Evolutionary conservation across 2,329 filamentous ascomycete genomes (phyloP).

Genomic region (Fusarium agapanthi): DNA sequence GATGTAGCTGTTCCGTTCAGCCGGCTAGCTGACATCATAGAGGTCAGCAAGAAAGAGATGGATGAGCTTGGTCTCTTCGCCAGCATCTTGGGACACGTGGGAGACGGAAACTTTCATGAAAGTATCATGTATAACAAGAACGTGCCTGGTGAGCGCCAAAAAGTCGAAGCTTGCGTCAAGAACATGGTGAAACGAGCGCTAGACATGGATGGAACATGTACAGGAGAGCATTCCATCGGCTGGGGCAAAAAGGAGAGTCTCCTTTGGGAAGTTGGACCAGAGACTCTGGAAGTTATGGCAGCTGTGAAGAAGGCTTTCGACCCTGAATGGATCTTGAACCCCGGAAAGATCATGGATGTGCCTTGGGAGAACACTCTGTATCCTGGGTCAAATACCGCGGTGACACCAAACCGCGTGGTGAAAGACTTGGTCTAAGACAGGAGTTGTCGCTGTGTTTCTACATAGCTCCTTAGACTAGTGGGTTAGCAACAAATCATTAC

Average conservation of each 20-base stretch:
- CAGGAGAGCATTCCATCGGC: constrained; percentile 86
- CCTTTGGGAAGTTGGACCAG: constrained; percentile 79
- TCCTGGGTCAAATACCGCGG: constrained; percentile 26
- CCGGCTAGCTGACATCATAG: constrained; percentile 76
- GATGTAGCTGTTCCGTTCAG: constrained; percentile 86
- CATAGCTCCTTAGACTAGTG: neutral
- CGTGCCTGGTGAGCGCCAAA: constrained; percentile 73
- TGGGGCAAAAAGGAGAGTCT: constrained; percentile 86
- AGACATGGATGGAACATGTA: constrained; percentile 94
- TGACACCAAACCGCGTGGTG: constrained; percentile 36
- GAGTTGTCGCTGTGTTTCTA: neutral
- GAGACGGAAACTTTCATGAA: constrained; percentile 94
- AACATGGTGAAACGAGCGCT: constrained; percentile 91
- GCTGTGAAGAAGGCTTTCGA: constrained; percentile 84
- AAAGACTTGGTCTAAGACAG: constrained; percentile 6
- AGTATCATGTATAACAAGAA: constrained; percentile 86
- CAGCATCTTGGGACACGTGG: constrained; percentile 88
- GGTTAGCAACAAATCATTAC: neutral
- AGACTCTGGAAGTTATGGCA: constrained; percentile 86
- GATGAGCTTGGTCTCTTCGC: constrained; percentile 87
- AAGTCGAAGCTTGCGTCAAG: constrained; percentile 83
- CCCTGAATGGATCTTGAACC: constrained; percentile 89
- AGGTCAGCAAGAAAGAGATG: constrained; percentile 89
- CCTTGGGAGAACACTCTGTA: constrained; percentile 48
- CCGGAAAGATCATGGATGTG: constrained; percentile 87